These are phyloP conservation scores for Cinchona pubescens DNA, from an alignment of 257 asterid genomes.

Conservation along the genomic window DNA sequence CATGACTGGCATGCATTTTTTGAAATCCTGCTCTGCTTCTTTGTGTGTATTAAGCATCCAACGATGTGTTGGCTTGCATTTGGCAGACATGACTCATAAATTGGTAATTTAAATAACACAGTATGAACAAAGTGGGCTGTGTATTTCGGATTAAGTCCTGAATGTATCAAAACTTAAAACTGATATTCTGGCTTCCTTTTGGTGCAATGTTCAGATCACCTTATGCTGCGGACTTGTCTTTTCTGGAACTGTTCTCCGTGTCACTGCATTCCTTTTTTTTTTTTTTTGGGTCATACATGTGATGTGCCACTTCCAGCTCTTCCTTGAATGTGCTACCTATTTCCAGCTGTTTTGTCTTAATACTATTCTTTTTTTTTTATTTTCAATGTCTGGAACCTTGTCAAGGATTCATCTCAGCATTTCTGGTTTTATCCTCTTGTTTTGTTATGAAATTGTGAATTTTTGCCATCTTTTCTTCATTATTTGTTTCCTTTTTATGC, in stretches of 20 bases:
- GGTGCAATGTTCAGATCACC: neutral
- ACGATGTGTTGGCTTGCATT: neutral
- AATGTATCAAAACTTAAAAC: neutral
- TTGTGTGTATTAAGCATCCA: neutral
- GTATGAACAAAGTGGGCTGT: neutral
- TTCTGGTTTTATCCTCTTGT: neutral
- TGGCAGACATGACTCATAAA: neutral
- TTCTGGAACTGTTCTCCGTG: neutral
- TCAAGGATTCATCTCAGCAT: neutral
- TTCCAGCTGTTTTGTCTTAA: neutral
- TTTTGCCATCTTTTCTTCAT: conserved; percentile 2
- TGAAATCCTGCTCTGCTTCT: neutral
- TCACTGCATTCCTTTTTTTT: neutral
- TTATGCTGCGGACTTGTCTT: neutral
- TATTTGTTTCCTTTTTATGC: conserved; percentile 19
- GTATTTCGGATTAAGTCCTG: neutral
- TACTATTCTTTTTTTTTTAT: no score
- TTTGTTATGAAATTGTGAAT: neutral
- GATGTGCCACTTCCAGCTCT: neutral
- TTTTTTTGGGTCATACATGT: neutral
- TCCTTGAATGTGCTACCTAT: neutral
- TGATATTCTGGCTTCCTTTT: neutral
- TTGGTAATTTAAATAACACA: neutral
- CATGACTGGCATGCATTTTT: neutral
- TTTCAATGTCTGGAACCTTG: neutral